These are phyloP conservation scores for Geosmithia putterillii DNA, from an alignment of 2,329 filamentous ascomycete species.

Conservation along the genomic window DNA sequence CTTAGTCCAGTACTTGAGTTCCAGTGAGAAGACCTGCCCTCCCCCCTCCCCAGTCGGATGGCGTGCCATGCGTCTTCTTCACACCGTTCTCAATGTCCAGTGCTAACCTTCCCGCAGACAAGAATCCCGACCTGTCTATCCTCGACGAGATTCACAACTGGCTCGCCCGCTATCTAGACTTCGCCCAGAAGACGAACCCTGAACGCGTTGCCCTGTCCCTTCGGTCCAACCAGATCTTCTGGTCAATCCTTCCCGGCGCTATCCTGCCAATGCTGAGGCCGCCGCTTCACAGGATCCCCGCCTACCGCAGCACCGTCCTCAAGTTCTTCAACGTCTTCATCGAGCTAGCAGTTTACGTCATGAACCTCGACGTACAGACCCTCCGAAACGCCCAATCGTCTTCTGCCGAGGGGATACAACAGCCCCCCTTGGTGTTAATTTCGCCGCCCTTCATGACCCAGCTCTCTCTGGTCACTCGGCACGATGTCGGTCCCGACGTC, in stretches of 20 bases:
- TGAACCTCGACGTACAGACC: constrained; percentile 30
- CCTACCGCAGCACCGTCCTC: constrained; percentile 16
- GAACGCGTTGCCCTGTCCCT: constrained; percentile 28
- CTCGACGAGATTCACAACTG: neutral
- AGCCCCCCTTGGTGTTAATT: constrained; percentile 10
- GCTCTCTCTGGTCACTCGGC: constrained; percentile 18
- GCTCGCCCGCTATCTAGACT: constrained; percentile 8
- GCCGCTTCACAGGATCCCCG: constrained; percentile 9
- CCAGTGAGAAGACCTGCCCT: constrained; percentile 10
- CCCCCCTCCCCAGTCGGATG: neutral
- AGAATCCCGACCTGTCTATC: neutral
- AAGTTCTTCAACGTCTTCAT: constrained; percentile 28
- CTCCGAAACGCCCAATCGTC: neutral
- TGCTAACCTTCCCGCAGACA: neutral
- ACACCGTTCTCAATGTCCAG: neutral
- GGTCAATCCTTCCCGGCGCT: constrained; percentile 38
- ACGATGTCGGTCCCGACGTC: constrained; percentile 4
- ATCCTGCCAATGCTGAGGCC: constrained; percentile 23
- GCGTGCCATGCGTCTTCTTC: neutral
- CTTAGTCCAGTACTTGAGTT: constrained; percentile 21
- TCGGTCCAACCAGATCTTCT: constrained; percentile 33
- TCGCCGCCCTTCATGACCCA: constrained; percentile 28
- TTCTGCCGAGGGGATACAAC: neutral
- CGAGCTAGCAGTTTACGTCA: constrained; percentile 37
- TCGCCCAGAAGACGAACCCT: constrained; percentile 19